phyloP scores from a whole-genome alignment of 116 monocot species.

The Trichopus zeylanicus region DNA sequence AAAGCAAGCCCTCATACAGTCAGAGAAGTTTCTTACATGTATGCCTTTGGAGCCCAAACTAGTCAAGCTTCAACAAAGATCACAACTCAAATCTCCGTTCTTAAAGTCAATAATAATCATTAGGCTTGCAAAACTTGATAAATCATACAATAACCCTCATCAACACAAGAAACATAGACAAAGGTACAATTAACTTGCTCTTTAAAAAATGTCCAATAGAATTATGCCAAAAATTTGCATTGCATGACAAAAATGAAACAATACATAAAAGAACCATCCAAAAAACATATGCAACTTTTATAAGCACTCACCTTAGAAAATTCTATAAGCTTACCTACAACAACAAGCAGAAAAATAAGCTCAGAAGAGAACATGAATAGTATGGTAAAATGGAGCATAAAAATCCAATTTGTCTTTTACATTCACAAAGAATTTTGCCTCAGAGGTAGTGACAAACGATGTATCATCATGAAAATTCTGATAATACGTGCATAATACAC shows the following conservation, averaged over 20 bases:
- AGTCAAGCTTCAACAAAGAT: conserved; percentile 21
- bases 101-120: conserved; percentile 17
- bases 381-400: too few relatives aligned
- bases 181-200: too few relatives aligned
- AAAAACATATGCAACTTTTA: neutral
- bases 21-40: conserved; percentile 12
- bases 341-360: too few relatives aligned
- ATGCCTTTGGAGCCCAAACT: conserved; percentile 18
- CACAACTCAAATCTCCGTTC: conserved; percentile 23
- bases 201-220: neutral
- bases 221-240: neutral
- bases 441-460: neutral
- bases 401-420: neutral
- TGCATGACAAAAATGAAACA: neutral
- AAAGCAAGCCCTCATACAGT: conserved; percentile 5
- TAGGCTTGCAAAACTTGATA: too few relatives aligned
- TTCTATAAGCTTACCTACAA: too few relatives aligned
- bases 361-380: too few relatives aligned
- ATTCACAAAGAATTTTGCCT: neutral
- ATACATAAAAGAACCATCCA: neutral
- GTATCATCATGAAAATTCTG: neutral
- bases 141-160: too few relatives aligned
- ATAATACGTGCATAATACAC: neutral
- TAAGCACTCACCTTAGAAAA: too few relatives aligned
- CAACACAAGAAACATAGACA: too few relatives aligned